Conservation (phyloP, 179 eudicot genomes). For the Drosera spatulata region DNA sequence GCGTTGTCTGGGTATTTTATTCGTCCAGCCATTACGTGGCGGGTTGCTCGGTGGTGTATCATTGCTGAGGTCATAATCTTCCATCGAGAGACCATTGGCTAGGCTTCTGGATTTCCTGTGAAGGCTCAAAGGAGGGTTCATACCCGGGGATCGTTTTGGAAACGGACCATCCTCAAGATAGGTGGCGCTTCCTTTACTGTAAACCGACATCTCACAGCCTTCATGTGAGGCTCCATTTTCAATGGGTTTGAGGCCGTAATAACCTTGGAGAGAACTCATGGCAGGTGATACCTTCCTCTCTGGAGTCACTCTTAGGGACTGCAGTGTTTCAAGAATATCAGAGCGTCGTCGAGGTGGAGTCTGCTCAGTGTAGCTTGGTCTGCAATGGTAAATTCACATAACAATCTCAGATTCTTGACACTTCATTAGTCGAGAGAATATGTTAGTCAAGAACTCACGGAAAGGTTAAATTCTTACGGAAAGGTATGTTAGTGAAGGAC, state of each 20-base stretch:
- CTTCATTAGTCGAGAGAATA: not conserved
- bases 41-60: constrained; percentile 16
- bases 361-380: constrained; percentile 46
- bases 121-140: constrained; percentile 49
- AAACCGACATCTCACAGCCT: constrained; percentile 76
- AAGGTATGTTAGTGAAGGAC: too few relatives aligned
- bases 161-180: constrained; percentile 35
- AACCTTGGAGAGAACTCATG: constrained; percentile 72
- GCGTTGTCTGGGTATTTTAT: constrained; percentile 40
- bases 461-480: too few relatives aligned
- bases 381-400: constrained; percentile 17
- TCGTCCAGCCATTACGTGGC: constrained; percentile 38
- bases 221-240: constrained; percentile 26
- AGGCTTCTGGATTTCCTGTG: constrained; percentile 66
- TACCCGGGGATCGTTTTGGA: constrained; percentile 19
- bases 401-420: not conserved
- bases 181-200: constrained; percentile 36
- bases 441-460: too few relatives aligned
- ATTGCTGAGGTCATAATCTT: constrained; percentile 31
- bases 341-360: constrained; percentile 44
- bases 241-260: constrained; percentile 48
- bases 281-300: constrained; percentile 57
- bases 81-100: constrained; percentile 42
- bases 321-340: constrained; percentile 61
- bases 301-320: constrained; percentile 51